phyloP scores from a whole-genome alignment of 1,284 basidiomycete genomes.

The Inonotus hispidus region DNA sequence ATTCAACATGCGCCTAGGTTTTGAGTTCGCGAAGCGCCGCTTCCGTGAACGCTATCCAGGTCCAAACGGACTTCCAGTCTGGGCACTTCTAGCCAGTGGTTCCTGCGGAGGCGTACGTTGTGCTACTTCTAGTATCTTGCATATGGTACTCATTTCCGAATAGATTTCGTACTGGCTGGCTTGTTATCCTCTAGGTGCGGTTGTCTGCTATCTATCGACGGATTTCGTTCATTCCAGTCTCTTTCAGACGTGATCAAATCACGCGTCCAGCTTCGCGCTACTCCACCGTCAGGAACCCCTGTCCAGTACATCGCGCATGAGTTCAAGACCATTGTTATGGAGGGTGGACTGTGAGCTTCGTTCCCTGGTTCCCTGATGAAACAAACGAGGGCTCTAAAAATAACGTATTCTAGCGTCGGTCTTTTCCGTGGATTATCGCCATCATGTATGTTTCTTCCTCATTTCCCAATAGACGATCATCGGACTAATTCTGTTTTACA shows the following conservation, averaged over 20 bases:
- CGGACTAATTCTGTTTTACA: slow-evolving; percentile 22
- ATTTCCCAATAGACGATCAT: background rate
- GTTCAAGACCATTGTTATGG: slow-evolving; percentile 58
- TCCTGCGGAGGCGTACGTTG: slow-evolving; percentile 78
- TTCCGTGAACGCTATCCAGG: slow-evolving; percentile 60
- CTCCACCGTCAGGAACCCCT: slow-evolving; percentile 73
- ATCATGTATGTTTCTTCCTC: slow-evolving; percentile 42
- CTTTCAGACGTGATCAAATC: slow-evolving; percentile 84
- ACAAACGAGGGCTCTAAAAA: background rate
- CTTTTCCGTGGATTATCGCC: slow-evolving; percentile 72
- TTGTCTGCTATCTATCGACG: background rate
- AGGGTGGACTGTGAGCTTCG: slow-evolving; percentile 68
- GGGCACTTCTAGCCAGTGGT: slow-evolving; percentile 85
- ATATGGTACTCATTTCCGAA: background rate
- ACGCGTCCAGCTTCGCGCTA: slow-evolving; percentile 75
- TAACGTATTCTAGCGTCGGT: slow-evolving; percentile 42
- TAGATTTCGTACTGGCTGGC: slow-evolving; percentile 91
- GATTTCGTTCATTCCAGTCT: background rate
- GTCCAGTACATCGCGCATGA: slow-evolving; percentile 80
- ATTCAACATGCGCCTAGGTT: slow-evolving; percentile 45
- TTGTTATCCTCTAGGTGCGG: slow-evolving; percentile 78
- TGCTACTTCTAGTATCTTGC: background rate
- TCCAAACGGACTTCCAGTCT: slow-evolving; percentile 64
- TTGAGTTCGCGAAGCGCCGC: slow-evolving; percentile 82
- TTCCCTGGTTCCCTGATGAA: slow-evolving; percentile 20